Evolutionary conservation across 345 rosid genomes (phyloP), one percentile per base, ranked within the genome.

Genomic region (Abelmoschus esculentus): DNA sequence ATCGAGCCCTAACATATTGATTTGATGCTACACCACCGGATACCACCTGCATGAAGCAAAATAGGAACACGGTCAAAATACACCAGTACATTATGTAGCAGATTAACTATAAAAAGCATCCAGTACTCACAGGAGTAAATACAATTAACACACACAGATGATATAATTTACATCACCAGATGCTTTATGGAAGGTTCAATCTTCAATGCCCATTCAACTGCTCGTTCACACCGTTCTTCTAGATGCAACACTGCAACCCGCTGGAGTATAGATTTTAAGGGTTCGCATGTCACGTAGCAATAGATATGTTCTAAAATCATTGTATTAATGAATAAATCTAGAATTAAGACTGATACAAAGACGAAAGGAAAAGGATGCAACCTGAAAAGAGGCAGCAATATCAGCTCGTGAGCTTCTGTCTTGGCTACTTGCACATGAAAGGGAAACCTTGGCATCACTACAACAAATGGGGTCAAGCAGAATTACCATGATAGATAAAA

Each of bases 11-110:
- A n/a, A 91, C 95, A 74, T 82, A 86, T 60, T 83, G 80, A 77
- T 93, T 93, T 8, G 97, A 93, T 57, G 97, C 98, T 77, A 93
- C 98, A 50, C 98, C 98, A 78, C 98, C 98, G 7, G 96, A 88
- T 63, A 93, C 89, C 53, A 89, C 96, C 98, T 93, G 81, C 55
- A 80, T 3, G 60, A 76, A 36, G 67, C n/a, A 70, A 72, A 52
- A 68, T n/a, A 52, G 42, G 66, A 60, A 55, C 49, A 54, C 58
- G 17, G 36, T n/a, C 34, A 15, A 71, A 67, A 75, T 29, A 29
- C 32, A 29, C 32, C 32, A 29, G 32, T 11, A 63, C 61, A 49
- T 18, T 26, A 59, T 11, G 17, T 7, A 57, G 46, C 19, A 40
- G 56, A 44, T 36, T 18, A 70, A 31, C 47, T 42, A 49, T 57